Base-by-base conservation (phyloP, 306 rosid genomes). In the Mimosa pudica region DNA sequence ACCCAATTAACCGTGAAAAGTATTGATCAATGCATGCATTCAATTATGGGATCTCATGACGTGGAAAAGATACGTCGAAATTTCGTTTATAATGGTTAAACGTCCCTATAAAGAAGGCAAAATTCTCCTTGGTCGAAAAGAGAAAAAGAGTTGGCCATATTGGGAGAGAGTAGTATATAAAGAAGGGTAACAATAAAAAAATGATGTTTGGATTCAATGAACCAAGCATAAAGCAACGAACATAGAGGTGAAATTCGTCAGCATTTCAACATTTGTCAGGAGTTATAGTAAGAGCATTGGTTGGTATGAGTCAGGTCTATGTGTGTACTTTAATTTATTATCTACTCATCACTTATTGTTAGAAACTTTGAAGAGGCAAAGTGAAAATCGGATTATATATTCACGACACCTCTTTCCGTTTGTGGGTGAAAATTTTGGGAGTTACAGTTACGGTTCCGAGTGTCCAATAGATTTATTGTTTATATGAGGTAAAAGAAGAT, bases 401-500 rank as follows among this genome's bases (percentile, higher is more conserved):
- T 62, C 2, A 32, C 42, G 75, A 13, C 52, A 60, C 17, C 17
- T 49, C 30, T 79, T n/a, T 47, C 51, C 65, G 30, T 71, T 62
- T 80, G 54, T 44, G 54, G 52, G 41, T 11, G 41, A 45, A 68
- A 46, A 8, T 38, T 62, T 62, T 70, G 9, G 60, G 49, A 33
- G n/a, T 57, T 77, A 6, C 58, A 12, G 63, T 64, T 47, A 11
- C n/a, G 55, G 63, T 36, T 17, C 14, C 35, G 69, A 46, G 63
- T 5, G 45, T 73, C 73, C 41, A 58, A 17, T 20, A 20, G 57
- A 42, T 57, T 45, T 13, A 8, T 12, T 68, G 73, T 38, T 73
- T 67, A 78, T 78, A 78, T 82, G 12, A 70, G 64, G 74, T 63
- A 68, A 58, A 71, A 76, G 30, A 64, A 46, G 81, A 70, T 75